phyloP scores from a whole-genome alignment of 192 early-diverging fungal genomes.

The Entomortierella chlamydospora region DNA sequence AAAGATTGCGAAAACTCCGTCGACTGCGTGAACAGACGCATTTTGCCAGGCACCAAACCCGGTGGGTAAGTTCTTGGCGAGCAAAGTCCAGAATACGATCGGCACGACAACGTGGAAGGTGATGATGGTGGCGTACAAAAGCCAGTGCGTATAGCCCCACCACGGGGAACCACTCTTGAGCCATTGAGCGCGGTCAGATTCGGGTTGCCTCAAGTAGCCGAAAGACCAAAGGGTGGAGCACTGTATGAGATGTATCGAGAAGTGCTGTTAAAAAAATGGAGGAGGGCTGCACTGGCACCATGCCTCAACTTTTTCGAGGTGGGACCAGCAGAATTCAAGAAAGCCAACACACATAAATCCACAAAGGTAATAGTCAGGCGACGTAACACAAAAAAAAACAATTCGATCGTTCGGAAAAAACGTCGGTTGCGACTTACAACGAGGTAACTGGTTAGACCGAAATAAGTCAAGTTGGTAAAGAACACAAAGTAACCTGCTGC shows the following conservation, averaged over 20 bases:
- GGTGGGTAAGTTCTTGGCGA: not conserved
- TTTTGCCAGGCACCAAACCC: conserved; percentile 4
- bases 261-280: too few species aligned
- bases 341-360: not conserved
- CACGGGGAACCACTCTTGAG: conserved; percentile 21
- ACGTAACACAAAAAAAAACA: not conserved
- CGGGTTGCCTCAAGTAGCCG: conserved; percentile 29
- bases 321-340: not conserved
- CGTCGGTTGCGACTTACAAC: conserved; percentile 20
- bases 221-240: conserved; percentile 36
- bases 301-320: too few species aligned
- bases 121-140: conserved; percentile 42
- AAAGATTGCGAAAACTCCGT: conserved; percentile 33
- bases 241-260: not conserved
- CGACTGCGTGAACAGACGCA: conserved; percentile 43
- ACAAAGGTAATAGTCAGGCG: not conserved
- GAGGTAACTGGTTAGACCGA: conserved; percentile 44
- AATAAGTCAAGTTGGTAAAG: conserved; percentile 49
- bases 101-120: conserved; percentile 49
- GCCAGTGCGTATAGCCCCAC: conserved; percentile 44
- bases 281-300: too few species aligned
- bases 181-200: conserved; percentile 12
- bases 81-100: conserved; percentile 53
- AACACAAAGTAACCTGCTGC: conserved; percentile 24
- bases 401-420: not conserved